A percentile compares a stretch with the other conserved stretches of the same genome.
phyloP scores from a whole-genome alignment of 2,329 filamentous ascomycete genomes.

The Fusarium fujikuroi region DNA sequence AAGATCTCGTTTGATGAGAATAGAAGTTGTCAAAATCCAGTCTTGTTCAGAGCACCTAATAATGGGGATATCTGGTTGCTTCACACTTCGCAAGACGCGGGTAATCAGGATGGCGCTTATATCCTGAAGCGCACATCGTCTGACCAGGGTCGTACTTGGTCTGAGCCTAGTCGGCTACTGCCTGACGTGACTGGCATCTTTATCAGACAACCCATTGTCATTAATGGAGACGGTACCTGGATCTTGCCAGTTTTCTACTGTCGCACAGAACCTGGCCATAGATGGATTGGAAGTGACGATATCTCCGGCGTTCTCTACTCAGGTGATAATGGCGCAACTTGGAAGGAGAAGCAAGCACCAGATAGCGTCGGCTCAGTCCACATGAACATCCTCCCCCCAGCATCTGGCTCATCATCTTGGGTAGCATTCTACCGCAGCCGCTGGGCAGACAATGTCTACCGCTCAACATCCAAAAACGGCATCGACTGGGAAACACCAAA shows the following conservation, averaged over 20 bases:
- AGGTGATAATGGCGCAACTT: slow-evolving; percentile 51
- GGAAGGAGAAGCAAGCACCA: slow-evolving; percentile 52
- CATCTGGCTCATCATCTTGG: slow-evolving; percentile 42
- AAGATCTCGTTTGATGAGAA: slow-evolving; percentile 53
- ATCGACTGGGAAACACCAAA: slow-evolving; percentile 52
- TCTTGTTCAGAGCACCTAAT: slow-evolving; percentile 52
- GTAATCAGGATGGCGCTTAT: slow-evolving; percentile 56
- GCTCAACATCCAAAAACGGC: slow-evolving; percentile 53
- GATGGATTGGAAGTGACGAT: slow-evolving; percentile 59
- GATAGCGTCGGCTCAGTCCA: slow-evolving; percentile 55
- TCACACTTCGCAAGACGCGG: slow-evolving; percentile 57
- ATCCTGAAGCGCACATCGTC: slow-evolving; percentile 51
- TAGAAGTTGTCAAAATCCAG: slow-evolving; percentile 58
- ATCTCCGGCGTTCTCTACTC: slow-evolving; percentile 53
- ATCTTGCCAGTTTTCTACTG: slow-evolving; percentile 57
- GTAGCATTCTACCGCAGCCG: slow-evolving; percentile 55
- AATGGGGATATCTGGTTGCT: slow-evolving; percentile 54
- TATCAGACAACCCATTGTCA: slow-evolving; percentile 54
- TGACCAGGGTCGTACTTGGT: slow-evolving; percentile 53
- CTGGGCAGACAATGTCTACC: slow-evolving; percentile 57
- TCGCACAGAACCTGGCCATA: slow-evolving; percentile 51
- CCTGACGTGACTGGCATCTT: slow-evolving; percentile 51
- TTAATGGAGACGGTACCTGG: slow-evolving; percentile 53
- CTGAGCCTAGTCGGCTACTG: slow-evolving; percentile 47
- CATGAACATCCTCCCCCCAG: slow-evolving; percentile 54